Conservation (phyloP, 176 grass and related monocot genomes). For the Aegilops umbellulata region DNA sequence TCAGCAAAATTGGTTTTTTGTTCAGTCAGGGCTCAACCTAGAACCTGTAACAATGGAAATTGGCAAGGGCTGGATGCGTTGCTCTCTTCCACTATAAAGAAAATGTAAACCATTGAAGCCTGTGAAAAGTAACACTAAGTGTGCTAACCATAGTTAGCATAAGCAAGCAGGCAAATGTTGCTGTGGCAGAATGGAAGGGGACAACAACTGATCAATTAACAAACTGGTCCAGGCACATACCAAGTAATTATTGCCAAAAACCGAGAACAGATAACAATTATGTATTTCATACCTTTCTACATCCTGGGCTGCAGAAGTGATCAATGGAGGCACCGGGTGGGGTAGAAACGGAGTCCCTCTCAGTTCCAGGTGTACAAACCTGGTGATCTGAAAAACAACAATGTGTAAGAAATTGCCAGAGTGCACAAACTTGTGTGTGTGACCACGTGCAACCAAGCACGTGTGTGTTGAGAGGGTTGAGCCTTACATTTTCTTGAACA, state of each 20-base stretch:
- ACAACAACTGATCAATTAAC: slow-evolving; percentile 6
- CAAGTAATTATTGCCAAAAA: slow-evolving; percentile 17
- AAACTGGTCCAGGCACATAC: slow-evolving; percentile 21
- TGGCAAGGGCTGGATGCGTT: background rate
- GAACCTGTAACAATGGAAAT: background rate
- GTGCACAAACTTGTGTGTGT: background rate
- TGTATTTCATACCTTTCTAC: slow-evolving; percentile 67
- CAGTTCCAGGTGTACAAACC: slow-evolving; percentile 47
- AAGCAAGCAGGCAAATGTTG: background rate
- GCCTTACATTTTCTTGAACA: slow-evolving; percentile 88
- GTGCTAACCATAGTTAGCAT: background rate
- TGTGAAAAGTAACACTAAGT: slow-evolving; percentile 4
- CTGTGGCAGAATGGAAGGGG: background rate
- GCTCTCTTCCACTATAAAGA: background rate
- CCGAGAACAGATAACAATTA: background rate
- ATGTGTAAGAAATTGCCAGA: slow-evolving; percentile 23
- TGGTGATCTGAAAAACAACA: slow-evolving; percentile 66
- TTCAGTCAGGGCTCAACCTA: background rate
- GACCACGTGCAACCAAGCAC: background rate
- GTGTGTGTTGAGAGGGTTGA: slow-evolving; percentile 9
- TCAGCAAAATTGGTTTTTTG: background rate
- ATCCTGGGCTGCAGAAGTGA: slow-evolving; percentile 70
- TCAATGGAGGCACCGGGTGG: slow-evolving; percentile 23
- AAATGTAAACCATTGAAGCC: background rate
- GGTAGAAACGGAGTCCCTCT: slow-evolving; percentile 27